phyloP scores from a whole-genome alignment of 2,329 filamentous ascomycete species.

The Capronia americana region DNA sequence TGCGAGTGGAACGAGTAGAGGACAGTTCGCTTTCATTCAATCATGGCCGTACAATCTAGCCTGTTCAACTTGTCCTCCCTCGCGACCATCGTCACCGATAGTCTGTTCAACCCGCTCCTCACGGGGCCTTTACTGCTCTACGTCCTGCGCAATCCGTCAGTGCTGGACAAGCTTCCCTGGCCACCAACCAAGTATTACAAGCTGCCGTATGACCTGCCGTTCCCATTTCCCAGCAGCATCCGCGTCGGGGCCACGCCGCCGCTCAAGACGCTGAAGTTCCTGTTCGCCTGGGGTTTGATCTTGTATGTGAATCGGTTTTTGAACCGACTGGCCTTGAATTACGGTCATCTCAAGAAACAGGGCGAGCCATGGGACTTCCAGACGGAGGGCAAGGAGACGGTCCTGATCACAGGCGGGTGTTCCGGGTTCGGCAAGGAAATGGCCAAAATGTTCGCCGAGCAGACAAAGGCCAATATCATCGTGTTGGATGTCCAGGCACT shows the following conservation, averaged over 20 bases:
- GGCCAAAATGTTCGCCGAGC: conserved; percentile 69
- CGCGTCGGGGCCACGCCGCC: conserved; percentile 19
- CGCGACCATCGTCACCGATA: conserved; percentile 18
- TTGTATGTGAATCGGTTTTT: conserved; percentile 59
- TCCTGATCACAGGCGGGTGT: conserved; percentile 62
- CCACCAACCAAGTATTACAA: conserved; percentile 7
- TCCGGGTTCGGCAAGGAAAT: conserved; percentile 74
- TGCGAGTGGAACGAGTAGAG: too few relatives aligned
- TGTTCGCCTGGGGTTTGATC: conserved; percentile 61
- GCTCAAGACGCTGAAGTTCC: conserved; percentile 46
- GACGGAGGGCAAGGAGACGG: conserved; percentile 59
- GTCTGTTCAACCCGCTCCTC: conserved; percentile 27
- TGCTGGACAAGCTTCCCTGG: conserved; percentile 28
- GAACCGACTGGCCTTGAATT: conserved; percentile 55
- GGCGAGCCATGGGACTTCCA: conserved; percentile 38
- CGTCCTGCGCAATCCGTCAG: conserved; percentile 22
- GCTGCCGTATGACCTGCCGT: conserved; percentile 24
- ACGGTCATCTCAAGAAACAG: conserved; percentile 50
- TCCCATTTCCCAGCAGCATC: conserved; percentile 19
- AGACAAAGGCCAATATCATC: conserved; percentile 67
- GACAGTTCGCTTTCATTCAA: background rate
- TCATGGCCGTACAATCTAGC: conserved; percentile 15
- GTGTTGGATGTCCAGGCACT: conserved; percentile 68
- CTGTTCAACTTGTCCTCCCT: conserved; percentile 12
- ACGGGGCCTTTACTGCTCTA: conserved; percentile 32